Evolutionary conservation across 2,329 filamentous ascomycete species (phyloP).

Genomic region (Monilinia fructigena): DNA sequence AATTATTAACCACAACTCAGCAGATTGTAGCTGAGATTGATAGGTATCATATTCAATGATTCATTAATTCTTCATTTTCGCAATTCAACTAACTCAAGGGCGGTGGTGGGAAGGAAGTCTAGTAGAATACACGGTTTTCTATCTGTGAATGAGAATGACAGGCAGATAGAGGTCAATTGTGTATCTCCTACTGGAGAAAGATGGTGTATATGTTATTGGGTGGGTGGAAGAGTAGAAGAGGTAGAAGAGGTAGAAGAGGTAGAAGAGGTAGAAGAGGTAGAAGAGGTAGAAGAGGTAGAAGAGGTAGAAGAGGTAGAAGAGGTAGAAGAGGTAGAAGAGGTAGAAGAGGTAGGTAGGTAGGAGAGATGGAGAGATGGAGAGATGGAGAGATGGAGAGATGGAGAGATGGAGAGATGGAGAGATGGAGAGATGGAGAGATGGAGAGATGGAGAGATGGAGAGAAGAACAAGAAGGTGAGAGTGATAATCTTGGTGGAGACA

Average conservation of each 20-base stretch:
- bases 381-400: neutral
- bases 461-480: neutral
- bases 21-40: slow-evolving; percentile 7
- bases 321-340: too few relatives aligned
- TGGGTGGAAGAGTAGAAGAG: neutral
- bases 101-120: neutral
- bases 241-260: too few relatives aligned
- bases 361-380: too few relatives aligned
- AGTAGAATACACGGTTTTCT: neutral
- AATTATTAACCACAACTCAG: slow-evolving; percentile 16
- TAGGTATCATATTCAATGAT: slow-evolving; percentile 18
- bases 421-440: neutral
- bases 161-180: neutral
- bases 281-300: too few relatives aligned
- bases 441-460: too few relatives aligned
- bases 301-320: too few relatives aligned
- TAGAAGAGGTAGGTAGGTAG: too few relatives aligned
- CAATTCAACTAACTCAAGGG: neutral
- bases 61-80: slow-evolving; percentile 8
- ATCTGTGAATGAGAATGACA: slow-evolving; percentile 2
- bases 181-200: neutral
- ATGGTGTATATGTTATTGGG: neutral
- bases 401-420: neutral
- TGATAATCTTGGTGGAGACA: slow-evolving; percentile 3
- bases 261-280: too few relatives aligned